These are phyloP conservation scores for Cryptosporidium sp. DNA, from an alignment of 169 alveolate species.

Conservation along the genomic window DNA sequence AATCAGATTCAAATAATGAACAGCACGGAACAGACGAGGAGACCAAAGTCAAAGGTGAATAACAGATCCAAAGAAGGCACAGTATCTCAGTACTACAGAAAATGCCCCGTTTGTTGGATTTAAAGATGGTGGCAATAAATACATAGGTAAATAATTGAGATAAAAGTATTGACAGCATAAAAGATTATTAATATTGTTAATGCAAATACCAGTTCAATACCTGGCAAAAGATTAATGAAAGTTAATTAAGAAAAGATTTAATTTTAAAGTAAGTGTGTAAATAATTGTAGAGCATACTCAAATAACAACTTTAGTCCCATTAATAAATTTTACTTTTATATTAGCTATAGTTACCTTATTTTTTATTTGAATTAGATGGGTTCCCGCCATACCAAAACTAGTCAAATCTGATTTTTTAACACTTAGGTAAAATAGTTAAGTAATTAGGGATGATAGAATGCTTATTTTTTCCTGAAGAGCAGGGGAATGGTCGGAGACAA, in stretches of 20 bases:
- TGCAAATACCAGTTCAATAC: neutral
- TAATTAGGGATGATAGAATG: slow-evolving; percentile 13
- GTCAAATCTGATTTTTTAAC: neutral
- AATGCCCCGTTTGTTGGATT: too few relatives aligned
- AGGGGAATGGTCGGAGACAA: neutral
- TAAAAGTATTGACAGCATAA: too few relatives aligned
- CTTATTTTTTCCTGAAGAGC: neutral
- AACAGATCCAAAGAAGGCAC: neutral
- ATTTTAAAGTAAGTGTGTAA: neutral
- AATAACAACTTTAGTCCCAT: too few relatives aligned
- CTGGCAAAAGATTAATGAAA: neutral
- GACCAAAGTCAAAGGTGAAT: neutral
- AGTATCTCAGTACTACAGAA: neutral
- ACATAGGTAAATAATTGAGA: neutral
- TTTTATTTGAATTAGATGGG: too few relatives aligned
- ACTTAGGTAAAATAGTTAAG: neutral
- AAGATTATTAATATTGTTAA: too few relatives aligned
- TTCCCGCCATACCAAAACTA: neutral
- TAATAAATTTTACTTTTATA: too few relatives aligned
- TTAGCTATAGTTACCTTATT: too few relatives aligned
- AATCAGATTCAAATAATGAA: neutral
- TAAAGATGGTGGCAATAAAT: too few relatives aligned
- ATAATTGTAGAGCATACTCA: too few relatives aligned
- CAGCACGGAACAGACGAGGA: neutral
- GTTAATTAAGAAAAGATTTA: too few relatives aligned